Evolutionary conservation across 2,329 filamentous ascomycete genomes (phyloP).

Genomic region (Sarocladium strictum): DNA sequence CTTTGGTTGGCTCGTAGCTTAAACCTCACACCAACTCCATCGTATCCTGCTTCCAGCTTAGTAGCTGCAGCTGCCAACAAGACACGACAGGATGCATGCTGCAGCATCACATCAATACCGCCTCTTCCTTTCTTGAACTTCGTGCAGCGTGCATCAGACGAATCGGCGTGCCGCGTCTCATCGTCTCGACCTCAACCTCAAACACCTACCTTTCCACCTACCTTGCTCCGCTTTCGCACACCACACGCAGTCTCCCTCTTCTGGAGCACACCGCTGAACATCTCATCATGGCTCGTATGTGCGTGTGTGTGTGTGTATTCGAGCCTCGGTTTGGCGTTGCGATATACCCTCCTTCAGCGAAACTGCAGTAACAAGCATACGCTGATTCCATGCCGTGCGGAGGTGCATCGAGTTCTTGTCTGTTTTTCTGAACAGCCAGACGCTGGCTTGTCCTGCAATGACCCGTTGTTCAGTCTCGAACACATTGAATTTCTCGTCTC

Average conservation of each 20-base stretch:
- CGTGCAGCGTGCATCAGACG: constrained; percentile 7
- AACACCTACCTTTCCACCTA: no score
- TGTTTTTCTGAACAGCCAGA: background rate
- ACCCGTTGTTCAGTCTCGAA: background rate
- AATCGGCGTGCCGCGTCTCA: background rate
- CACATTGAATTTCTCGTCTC: background rate
- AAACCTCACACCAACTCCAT: background rate
- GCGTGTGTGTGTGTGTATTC: background rate
- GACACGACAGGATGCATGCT: background rate
- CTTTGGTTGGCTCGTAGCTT: no score
- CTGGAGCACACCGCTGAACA: background rate
- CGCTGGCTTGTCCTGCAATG: background rate
- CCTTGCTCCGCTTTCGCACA: background rate
- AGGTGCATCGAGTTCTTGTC: background rate
- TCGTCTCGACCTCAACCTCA: constrained; percentile 4
- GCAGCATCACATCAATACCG: constrained; percentile 2
- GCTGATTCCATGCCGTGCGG: background rate
- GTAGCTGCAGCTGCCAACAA: constrained; percentile 9
- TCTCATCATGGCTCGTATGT: no score
- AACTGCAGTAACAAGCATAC: background rate
- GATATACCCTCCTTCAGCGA: constrained; percentile 7
- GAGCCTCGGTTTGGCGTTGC: no score
- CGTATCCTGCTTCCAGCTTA: background rate
- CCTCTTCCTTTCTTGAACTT: background rate
- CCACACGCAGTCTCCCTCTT: background rate